Conservation (phyloP, 2,329 filamentous ascomycete species). For the Nakataea oryzae region DNA sequence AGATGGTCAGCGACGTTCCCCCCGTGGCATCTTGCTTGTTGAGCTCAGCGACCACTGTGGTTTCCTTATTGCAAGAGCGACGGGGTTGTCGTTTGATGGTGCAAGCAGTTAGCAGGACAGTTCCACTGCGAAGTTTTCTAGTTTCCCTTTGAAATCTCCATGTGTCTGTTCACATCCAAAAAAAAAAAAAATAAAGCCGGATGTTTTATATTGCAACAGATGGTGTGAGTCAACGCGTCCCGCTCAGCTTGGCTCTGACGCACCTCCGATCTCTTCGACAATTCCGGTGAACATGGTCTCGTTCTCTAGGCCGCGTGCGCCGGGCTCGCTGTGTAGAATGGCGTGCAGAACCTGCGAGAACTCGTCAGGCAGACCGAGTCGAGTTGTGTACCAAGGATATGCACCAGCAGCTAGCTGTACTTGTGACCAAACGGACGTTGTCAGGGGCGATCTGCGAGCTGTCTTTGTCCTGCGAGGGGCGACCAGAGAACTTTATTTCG, state of each 20-base stretch:
- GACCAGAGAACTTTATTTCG: neutral
- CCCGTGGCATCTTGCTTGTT: slow-evolving; percentile 72
- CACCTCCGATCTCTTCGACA: slow-evolving; percentile 87
- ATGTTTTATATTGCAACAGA: too few species aligned
- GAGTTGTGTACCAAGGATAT: too few species aligned
- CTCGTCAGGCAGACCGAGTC: neutral
- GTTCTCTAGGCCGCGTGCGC: neutral
- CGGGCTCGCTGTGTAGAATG: neutral
- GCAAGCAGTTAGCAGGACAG: neutral
- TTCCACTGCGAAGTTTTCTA: too few species aligned
- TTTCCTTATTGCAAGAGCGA: neutral
- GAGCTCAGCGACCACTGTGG: slow-evolving; percentile 68
- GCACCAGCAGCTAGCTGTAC: neutral
- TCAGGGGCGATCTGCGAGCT: too few species aligned
- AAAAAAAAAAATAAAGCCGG: slow-evolving; percentile 2
- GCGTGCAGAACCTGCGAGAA: neutral
- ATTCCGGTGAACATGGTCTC: slow-evolving; percentile 84
- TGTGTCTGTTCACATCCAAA: too few species aligned
- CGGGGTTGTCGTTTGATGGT: neutral
- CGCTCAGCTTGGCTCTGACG: slow-evolving; percentile 18
- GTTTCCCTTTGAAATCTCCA: too few species aligned
- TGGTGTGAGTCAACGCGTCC: too few species aligned
- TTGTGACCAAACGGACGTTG: too few species aligned
- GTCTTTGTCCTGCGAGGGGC: neutral
- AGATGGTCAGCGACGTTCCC: slow-evolving; percentile 85